These are phyloP conservation scores for Sporothrix variecibatus DNA, from an alignment of 2,329 filamentous ascomycete genomes.

Conservation along the genomic window DNA sequence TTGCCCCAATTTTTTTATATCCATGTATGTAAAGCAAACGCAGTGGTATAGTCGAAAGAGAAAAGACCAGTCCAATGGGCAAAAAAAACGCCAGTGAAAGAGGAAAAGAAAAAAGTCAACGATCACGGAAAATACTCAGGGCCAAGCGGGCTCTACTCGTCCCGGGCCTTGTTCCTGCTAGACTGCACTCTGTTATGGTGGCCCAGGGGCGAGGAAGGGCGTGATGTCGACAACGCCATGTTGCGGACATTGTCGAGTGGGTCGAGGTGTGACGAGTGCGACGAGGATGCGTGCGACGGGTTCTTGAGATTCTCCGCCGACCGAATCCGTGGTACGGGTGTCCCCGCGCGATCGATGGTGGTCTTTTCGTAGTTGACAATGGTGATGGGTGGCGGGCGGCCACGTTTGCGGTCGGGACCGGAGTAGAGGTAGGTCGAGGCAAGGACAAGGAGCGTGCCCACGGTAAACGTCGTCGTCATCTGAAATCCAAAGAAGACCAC, in stretches of 20 bases:
- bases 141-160: slow-evolving; percentile 37
- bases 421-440: slow-evolving; percentile 85
- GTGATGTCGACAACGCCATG: slow-evolving; percentile 47
- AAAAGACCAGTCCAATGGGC: background rate
- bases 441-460: slow-evolving; percentile 78
- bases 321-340: slow-evolving; percentile 38
- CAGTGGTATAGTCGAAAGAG: slow-evolving; percentile 13
- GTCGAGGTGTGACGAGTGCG: slow-evolving; percentile 1
- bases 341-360: slow-evolving; percentile 52
- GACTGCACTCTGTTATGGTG: slow-evolving; percentile 42
- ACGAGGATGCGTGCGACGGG: slow-evolving; percentile 39
- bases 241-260: slow-evolving; percentile 44
- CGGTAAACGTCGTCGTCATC: slow-evolving; percentile 73
- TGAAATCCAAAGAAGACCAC: slow-evolving; percentile 82
- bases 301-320: slow-evolving; percentile 38
- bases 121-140: background rate
- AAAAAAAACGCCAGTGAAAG: background rate
- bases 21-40: slow-evolving; percentile 2
- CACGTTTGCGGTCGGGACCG: slow-evolving; percentile 60
- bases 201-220: slow-evolving; percentile 49
- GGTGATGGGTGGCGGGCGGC: slow-evolving; percentile 65
- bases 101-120: background rate
- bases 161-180: slow-evolving; percentile 42
- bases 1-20: background rate
- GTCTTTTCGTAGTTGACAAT: slow-evolving; percentile 79